Percentiles rank a stretch among this genome's conserved stretches.
These are phyloP conservation scores for Amphicarpaea edgeworthii DNA, from an alignment of 306 rosid species.

Conservation along the genomic window DNA sequence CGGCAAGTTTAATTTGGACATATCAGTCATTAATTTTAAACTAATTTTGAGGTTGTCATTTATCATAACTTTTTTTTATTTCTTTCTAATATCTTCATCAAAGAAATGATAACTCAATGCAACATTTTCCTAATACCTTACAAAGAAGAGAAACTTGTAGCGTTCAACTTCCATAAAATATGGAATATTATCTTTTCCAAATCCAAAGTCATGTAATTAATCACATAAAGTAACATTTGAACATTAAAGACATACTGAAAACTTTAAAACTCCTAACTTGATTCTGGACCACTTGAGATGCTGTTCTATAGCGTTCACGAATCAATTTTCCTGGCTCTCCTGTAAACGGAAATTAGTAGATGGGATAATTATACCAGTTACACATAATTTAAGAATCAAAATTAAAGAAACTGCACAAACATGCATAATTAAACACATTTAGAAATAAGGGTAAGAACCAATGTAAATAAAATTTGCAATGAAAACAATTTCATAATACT, in stretches of 20 bases:
- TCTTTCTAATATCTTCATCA: constrained; percentile 7
- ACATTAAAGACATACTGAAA: constrained; percentile 75
- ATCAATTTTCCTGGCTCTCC: constrained; percentile 97
- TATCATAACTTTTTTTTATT: not conserved
- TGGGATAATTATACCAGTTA: constrained; percentile 32
- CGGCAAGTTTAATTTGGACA: constrained; percentile 1
- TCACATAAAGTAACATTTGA: constrained; percentile 47
- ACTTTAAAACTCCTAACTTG: constrained; percentile 91
- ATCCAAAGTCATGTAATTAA: constrained; percentile 17
- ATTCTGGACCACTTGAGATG: constrained; percentile 98
- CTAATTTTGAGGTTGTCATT: not conserved
- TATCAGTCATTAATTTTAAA: constrained; percentile 12
- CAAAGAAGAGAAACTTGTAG: constrained; percentile 25
- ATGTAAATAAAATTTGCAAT: constrained; percentile 18
- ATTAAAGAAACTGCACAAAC: constrained; percentile 18
- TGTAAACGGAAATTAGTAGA: constrained; percentile 50
- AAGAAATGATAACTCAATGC: constrained; percentile 9
- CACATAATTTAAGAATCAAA: constrained; percentile 24
- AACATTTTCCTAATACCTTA: not conserved
- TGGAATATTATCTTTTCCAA: constrained; percentile 31
- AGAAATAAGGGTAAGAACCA: constrained; percentile 19
- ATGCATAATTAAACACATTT: not conserved
- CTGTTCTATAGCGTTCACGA: constrained; percentile 94
- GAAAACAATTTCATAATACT: constrained; percentile 11
- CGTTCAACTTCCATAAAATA: constrained; percentile 25